Evolutionary conservation across 2,329 filamentous ascomycete genomes (phyloP).

Genomic region (Ceratocystis variospora): DNA sequence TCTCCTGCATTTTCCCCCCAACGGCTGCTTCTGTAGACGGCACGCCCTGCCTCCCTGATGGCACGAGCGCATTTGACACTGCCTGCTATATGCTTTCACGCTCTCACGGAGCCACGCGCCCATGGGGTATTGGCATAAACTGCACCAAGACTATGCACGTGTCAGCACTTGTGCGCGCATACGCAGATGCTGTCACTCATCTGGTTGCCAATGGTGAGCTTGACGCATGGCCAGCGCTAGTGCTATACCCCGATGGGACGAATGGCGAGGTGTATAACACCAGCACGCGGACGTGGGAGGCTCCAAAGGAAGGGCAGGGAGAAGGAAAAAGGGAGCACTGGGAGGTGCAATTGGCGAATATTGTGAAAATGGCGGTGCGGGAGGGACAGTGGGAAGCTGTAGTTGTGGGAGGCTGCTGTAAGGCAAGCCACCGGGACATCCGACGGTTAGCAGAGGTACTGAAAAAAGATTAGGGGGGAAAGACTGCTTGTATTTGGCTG

Average conservation of each 20-base stretch:
- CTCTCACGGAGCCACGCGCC: slow-evolving; percentile 24
- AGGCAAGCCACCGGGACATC: slow-evolving; percentile 30
- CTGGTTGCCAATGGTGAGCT: slow-evolving; percentile 28
- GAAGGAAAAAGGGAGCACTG: slow-evolving; percentile 27
- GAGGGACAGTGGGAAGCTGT: slow-evolving; percentile 33
- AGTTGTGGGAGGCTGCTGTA: slow-evolving; percentile 42
- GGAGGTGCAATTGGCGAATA: slow-evolving; percentile 33
- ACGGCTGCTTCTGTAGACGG: slow-evolving; percentile 27
- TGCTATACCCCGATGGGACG: slow-evolving; percentile 56
- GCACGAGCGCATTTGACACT: slow-evolving; percentile 29
- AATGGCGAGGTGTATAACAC: slow-evolving; percentile 56
- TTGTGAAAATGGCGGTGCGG: slow-evolving; percentile 28
- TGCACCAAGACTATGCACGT: slow-evolving; percentile 55
- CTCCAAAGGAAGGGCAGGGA: slow-evolving; percentile 15
- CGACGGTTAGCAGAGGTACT: not conserved
- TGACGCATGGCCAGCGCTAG: slow-evolving; percentile 36
- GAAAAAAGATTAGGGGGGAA: not conserved
- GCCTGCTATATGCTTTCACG: slow-evolving; percentile 29
- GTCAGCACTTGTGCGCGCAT: slow-evolving; percentile 38
- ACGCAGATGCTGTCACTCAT: slow-evolving; percentile 35
- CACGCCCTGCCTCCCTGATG: slow-evolving; percentile 41
- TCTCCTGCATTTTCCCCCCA: slow-evolving; percentile 47
- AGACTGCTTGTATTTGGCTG: too few relatives aligned
- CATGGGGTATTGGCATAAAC: slow-evolving; percentile 54
- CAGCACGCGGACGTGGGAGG: slow-evolving; percentile 45